Evolutionary conservation across 169 alveolate genomes (phyloP).

Genomic region (Nephromyces sp.): DNA sequence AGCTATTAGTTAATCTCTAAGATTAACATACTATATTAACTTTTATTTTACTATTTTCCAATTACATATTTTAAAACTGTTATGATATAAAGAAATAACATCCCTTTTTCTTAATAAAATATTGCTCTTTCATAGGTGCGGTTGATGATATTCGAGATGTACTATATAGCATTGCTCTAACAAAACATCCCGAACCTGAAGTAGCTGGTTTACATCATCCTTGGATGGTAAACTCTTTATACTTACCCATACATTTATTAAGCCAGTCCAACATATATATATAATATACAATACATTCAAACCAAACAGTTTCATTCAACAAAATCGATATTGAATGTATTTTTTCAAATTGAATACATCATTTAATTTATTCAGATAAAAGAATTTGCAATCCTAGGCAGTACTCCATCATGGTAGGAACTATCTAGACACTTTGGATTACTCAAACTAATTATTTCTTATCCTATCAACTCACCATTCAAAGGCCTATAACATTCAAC

Average conservation of each 20-base stretch:
- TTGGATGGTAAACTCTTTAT: slow-evolving; percentile 34
- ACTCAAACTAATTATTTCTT: no score
- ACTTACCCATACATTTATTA: no score
- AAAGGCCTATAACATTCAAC: no score
- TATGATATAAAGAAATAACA: no score
- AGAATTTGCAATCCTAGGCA: background rate
- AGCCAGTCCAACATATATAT: no score
- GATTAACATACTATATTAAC: no score
- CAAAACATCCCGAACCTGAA: slow-evolving; percentile 61
- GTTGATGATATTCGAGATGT: slow-evolving; percentile 76
- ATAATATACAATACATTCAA: background rate
- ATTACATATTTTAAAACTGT: no score
- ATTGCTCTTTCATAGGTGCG: slow-evolving; percentile 46
- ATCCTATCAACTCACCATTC: no score
- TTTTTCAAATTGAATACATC: background rate
- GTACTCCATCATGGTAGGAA: background rate
- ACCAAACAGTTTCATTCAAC: background rate
- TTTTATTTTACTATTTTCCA: no score
- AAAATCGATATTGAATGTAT: background rate
- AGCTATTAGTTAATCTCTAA: slow-evolving; percentile 33
- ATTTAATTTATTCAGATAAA: background rate
- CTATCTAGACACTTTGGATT: background rate
- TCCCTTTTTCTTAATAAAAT: background rate
- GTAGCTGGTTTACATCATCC: slow-evolving; percentile 35
- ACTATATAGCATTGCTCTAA: slow-evolving; percentile 67